Evolutionary conservation across 2,329 filamentous ascomycete species (phyloP).

Genomic region (Diaporthe vaccinii): DNA sequence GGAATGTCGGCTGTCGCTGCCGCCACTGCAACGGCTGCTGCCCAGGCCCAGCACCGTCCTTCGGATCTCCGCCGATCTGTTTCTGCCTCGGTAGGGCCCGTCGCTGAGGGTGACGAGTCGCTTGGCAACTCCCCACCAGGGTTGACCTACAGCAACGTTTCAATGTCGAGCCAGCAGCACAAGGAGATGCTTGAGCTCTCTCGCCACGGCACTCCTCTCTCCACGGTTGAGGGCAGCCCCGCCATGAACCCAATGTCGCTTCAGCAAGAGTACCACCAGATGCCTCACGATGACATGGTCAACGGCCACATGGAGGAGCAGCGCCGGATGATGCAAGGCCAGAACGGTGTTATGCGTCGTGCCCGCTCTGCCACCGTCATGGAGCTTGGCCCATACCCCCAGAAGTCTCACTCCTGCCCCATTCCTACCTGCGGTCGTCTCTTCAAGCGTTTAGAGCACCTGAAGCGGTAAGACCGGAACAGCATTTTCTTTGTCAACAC

Average conservation of each 20-base stretch:
- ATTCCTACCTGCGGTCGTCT: conserved; percentile 97
- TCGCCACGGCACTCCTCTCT: conserved; percentile 89
- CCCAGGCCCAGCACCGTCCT: conserved; percentile 70
- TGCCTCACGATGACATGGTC: conserved; percentile 73
- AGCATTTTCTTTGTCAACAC: conserved; percentile 55
- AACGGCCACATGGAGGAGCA: conserved; percentile 72
- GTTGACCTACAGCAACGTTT: conserved; percentile 78
- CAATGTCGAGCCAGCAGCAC: conserved; percentile 78
- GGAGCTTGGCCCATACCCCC: conserved; percentile 95
- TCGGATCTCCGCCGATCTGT: conserved; percentile 94
- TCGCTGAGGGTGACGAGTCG: conserved; percentile 83
- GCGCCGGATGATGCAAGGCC: conserved; percentile 77
- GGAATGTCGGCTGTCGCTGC: conserved; percentile 78
- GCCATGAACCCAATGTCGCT: conserved; percentile 78
- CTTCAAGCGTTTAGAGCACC: conserved; percentile 98
- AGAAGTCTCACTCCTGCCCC: conserved; percentile 99
- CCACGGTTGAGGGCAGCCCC: conserved; percentile 86
- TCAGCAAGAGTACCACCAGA: conserved; percentile 77
- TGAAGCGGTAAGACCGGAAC: conserved; percentile 87
- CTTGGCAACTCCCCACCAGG: conserved; percentile 84
- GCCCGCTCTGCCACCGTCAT: conserved; percentile 96
- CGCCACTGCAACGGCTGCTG: conserved; percentile 66
- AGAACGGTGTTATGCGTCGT: conserved; percentile 84
- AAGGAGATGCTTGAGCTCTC: conserved; percentile 87
- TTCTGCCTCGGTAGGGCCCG: conserved; percentile 86